phyloP scores from a whole-genome alignment of 2,329 filamentous ascomycete genomes.

The Cordyceps fumosorosea region DNA sequence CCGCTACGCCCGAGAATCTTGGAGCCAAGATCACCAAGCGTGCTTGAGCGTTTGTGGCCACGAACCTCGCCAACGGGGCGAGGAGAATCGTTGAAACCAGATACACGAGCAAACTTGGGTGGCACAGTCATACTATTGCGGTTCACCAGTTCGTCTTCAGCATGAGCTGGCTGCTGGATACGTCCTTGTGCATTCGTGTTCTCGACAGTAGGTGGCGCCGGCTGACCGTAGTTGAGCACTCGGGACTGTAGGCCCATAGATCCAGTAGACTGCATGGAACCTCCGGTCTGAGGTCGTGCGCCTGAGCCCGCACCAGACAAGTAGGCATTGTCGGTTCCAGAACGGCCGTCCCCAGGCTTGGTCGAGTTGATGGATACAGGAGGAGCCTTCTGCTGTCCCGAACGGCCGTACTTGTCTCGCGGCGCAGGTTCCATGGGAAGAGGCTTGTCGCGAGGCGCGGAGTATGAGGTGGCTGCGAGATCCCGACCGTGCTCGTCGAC shows the following conservation, averaged over 20 bases:
- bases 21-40: slow-evolving; percentile 74
- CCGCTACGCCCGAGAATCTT: slow-evolving; percentile 80
- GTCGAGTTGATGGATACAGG: slow-evolving; percentile 13
- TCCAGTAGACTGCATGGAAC: slow-evolving; percentile 63
- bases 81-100: slow-evolving; percentile 50
- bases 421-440: slow-evolving; percentile 49
- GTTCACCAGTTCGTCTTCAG: slow-evolving; percentile 57
- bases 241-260: slow-evolving; percentile 60
- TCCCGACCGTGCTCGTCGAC: slow-evolving; percentile 31
- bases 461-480: slow-evolving; percentile 32
- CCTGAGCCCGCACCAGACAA: slow-evolving; percentile 36
- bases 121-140: slow-evolving; percentile 55
- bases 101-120: slow-evolving; percentile 51
- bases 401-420: slow-evolving; percentile 18
- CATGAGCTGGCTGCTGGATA: slow-evolving; percentile 65
- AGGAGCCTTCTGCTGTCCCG: slow-evolving; percentile 20
- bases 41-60: slow-evolving; percentile 64
- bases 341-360: slow-evolving; percentile 23
- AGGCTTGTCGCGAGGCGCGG: slow-evolving; percentile 47
- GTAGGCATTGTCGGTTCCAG: slow-evolving; percentile 34
- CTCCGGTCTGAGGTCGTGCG: slow-evolving; percentile 70
- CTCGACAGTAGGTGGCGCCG: slow-evolving; percentile 77
- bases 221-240: slow-evolving; percentile 69
- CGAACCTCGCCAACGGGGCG: slow-evolving; percentile 36
- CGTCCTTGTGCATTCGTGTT: slow-evolving; percentile 84